phyloP scores from a whole-genome alignment of 306 rosid species.

The Rosa chinensis region DNA sequence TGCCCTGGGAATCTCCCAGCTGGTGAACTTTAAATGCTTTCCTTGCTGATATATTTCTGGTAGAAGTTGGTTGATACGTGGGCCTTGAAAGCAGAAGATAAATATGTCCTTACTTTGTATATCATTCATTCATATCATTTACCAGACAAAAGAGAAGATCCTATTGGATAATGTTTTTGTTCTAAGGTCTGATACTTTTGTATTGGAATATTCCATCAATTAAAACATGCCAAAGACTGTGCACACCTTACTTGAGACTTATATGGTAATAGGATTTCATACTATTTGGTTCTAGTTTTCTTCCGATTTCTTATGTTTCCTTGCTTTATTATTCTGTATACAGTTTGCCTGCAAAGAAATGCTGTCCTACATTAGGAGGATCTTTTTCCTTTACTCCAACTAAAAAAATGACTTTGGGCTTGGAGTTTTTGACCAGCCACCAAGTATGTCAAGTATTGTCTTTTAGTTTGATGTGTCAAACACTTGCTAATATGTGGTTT shows the following conservation, averaged over 20 bases:
- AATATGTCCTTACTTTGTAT: background rate
- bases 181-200: too few relatives aligned
- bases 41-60: background rate
- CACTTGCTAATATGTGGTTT: conserved; percentile 14
- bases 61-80: background rate
- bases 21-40: background rate
- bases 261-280: background rate
- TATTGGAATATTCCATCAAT: too few relatives aligned
- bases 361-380: background rate
- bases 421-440: background rate
- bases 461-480: conserved; percentile 10
- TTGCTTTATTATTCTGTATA: background rate
- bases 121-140: background rate
- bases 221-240: too few relatives aligned
- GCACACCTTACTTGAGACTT: background rate
- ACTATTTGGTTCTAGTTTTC: background rate
- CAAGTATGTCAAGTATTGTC: conserved; percentile 12
- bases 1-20: background rate
- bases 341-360: background rate
- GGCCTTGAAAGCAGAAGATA: background rate
- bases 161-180: too few relatives aligned
- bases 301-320: too few relatives aligned
- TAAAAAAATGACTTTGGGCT: background rate
- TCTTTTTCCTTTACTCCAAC: background rate
- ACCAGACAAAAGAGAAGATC: too few relatives aligned